Percentiles rank a stretch among this genome's conserved stretches.
Conservation (phyloP, 1,284 basidiomycete genomes). For the Pseudozyma tsukubaensis region DNA sequence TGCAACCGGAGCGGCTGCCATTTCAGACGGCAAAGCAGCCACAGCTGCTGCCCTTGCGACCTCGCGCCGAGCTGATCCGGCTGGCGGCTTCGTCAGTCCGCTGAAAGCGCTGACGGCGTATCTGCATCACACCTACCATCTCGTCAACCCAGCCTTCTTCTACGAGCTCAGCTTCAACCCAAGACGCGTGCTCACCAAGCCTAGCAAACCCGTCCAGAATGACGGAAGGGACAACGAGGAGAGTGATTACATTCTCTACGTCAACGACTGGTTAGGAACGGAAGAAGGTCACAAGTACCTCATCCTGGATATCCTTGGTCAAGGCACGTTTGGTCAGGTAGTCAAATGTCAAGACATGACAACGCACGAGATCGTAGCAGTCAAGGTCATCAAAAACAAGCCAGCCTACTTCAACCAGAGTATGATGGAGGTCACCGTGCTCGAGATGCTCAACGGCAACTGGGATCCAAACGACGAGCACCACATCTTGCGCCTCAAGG, state of each 20-base stretch:
- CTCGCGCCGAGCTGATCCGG: slow-evolving; percentile 61
- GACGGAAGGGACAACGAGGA: slow-evolving; percentile 68
- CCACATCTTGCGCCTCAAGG: slow-evolving; percentile 92
- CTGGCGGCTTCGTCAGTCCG: slow-evolving; percentile 65
- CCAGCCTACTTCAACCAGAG: slow-evolving; percentile 99
- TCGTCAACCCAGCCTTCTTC: slow-evolving; percentile 68
- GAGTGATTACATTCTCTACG: slow-evolving; percentile 68
- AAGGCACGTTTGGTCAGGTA: slow-evolving; percentile 98
- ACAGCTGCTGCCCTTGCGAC: slow-evolving; percentile 47
- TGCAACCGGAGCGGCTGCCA: slow-evolving; percentile 45
- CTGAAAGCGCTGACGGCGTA: slow-evolving; percentile 67
- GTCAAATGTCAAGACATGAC: slow-evolving; percentile 99
- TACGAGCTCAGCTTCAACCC: slow-evolving; percentile 69
- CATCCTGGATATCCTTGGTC: slow-evolving; percentile 96
- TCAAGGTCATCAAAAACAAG: slow-evolving; percentile 99
- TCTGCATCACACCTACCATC: slow-evolving; percentile 68
- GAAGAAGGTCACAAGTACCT: slow-evolving; percentile 79
- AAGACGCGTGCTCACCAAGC: slow-evolving; percentile 66
- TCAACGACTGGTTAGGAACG: slow-evolving; percentile 67
- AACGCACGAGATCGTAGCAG: slow-evolving; percentile 96
- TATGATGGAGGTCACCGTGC: slow-evolving; percentile 99
- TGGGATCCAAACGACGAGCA: slow-evolving; percentile 88
- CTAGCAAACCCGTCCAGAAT: slow-evolving; percentile 67
- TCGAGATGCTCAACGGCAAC: slow-evolving; percentile 77
- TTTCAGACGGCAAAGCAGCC: slow-evolving; percentile 48